A percentile compares a stretch with the other conserved stretches of the same genome.
phyloP scores from a whole-genome alignment of 371 early-diverging fungal species.

The Fennellomyces sp. region DNA sequence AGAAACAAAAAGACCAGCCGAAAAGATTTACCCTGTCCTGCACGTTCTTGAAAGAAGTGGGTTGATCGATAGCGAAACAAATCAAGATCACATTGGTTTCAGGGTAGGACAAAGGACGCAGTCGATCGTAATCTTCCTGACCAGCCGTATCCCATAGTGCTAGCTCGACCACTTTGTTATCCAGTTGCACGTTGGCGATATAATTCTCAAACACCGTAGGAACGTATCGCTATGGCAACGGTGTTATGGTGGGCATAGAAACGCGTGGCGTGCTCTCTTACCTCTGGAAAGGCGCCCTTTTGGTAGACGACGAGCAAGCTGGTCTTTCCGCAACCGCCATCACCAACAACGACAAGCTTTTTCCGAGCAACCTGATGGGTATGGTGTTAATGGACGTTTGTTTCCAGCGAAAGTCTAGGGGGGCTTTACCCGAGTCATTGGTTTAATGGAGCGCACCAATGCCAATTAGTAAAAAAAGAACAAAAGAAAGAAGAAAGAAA shows the following conservation, averaged over 20 bases:
- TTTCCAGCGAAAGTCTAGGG: not conserved
- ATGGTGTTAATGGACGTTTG: not conserved
- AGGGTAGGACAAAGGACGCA: conserved; percentile 78
- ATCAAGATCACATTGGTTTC: conserved; percentile 78
- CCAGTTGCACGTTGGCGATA: conserved; percentile 65
- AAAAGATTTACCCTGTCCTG: conserved; percentile 46
- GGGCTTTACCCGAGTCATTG: conserved; percentile 13
- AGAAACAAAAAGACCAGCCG: not conserved
- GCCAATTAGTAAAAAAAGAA: not conserved
- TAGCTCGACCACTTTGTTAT: conserved; percentile 63
- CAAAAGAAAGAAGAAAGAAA: not conserved
- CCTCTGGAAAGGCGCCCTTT: conserved; percentile 82
- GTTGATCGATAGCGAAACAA: conserved; percentile 68
- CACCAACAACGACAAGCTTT: conserved; percentile 61
- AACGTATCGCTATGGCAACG: conserved; percentile 46
- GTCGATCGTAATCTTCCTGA: conserved; percentile 91
- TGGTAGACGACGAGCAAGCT: conserved; percentile 84
- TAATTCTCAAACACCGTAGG: conserved; percentile 84
- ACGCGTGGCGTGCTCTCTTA: too few species aligned
- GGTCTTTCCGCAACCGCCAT: conserved; percentile 87
- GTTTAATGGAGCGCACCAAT: not conserved
- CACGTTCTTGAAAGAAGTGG: conserved; percentile 72
- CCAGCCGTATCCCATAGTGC: conserved; percentile 80
- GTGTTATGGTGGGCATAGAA: not conserved
- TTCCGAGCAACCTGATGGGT: conserved; percentile 41